phyloP scores from a whole-genome alignment of 2,329 filamentous ascomycete species.

The Onygena corvina region DNA sequence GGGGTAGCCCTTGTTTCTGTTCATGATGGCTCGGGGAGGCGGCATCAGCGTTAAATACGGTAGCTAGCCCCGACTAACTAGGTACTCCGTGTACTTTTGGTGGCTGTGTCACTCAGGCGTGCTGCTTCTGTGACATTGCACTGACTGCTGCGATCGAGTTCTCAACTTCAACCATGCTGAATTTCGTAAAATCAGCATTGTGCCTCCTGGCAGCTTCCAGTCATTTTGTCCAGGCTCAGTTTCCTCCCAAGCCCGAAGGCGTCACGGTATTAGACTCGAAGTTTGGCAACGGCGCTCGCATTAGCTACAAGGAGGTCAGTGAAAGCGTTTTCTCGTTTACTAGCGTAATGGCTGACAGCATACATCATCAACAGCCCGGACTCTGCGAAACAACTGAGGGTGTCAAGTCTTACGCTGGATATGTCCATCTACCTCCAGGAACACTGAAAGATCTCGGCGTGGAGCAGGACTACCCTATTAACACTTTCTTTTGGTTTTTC shows the following conservation, averaged over 20 bases:
- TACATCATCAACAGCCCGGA: conserved; percentile 9
- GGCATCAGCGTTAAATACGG: too few relatives aligned
- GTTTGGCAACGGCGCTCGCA: conserved; percentile 27
- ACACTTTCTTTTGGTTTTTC: conserved; percentile 57
- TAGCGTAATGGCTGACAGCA: too few relatives aligned
- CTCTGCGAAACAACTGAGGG: conserved; percentile 48
- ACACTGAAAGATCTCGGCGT: conserved; percentile 20
- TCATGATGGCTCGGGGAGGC: too few relatives aligned
- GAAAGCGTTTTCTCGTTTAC: background rate
- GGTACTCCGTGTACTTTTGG: too few relatives aligned
- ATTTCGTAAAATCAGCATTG: background rate
- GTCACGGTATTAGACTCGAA: conserved; percentile 33
- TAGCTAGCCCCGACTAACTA: too few relatives aligned
- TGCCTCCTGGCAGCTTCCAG: conserved; percentile 8
- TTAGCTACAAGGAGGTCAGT: conserved; percentile 36
- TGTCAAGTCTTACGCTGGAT: conserved; percentile 48
- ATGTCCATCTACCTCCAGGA: conserved; percentile 45
- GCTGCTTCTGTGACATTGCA: too few relatives aligned
- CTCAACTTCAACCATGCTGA: background rate
- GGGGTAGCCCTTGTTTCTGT: too few relatives aligned
- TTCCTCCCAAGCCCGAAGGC: conserved; percentile 32
- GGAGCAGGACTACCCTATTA: conserved; percentile 45
- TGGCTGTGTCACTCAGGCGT: too few relatives aligned
- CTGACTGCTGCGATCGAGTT: too few relatives aligned
- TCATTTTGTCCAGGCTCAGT: conserved; percentile 14